These are phyloP conservation scores for Neocallimastix lanati DNA, from an alignment of 192 early-diverging fungal species.

Conservation along the genomic window DNA sequence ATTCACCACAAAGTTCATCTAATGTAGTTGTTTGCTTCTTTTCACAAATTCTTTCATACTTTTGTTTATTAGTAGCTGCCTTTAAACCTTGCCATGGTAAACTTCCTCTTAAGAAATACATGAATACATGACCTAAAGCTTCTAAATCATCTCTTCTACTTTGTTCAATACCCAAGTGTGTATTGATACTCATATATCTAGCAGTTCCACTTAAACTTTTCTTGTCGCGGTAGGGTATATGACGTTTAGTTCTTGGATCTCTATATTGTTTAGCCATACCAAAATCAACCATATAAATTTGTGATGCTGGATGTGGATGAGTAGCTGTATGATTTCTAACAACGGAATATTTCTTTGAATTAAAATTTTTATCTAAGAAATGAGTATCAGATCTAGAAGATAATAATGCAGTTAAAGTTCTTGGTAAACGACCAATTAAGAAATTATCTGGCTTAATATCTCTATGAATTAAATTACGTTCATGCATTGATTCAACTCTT, in stretches of 20 bases:
- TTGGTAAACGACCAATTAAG: slow-evolving; percentile 59
- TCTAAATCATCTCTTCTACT: slow-evolving; percentile 92
- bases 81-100: slow-evolving; percentile 97
- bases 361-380: background rate
- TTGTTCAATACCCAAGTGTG: slow-evolving; percentile 87
- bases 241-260: slow-evolving; percentile 86
- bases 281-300: slow-evolving; percentile 90
- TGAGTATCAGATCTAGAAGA: background rate
- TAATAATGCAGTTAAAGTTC: background rate
- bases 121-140: slow-evolving; percentile 93
- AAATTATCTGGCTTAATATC: slow-evolving; percentile 99
- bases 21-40: slow-evolving; percentile 87
- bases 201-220: slow-evolving; percentile 90
- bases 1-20: slow-evolving; percentile 76
- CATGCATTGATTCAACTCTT: slow-evolving; percentile 82
- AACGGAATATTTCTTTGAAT: slow-evolving; percentile 7
- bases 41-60: slow-evolving; percentile 98
- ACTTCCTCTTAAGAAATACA: slow-evolving; percentile 88
- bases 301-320: slow-evolving; percentile 31
- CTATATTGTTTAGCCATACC: slow-evolving; percentile 97
- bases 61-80: slow-evolving; percentile 95
- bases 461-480: slow-evolving; percentile 85
- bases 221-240: slow-evolving; percentile 94
- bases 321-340: slow-evolving; percentile 28
- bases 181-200: slow-evolving; percentile 97